Evolutionary conservation across 2,329 filamentous ascomycete species (phyloP).

Genomic region (Pyricularia pennisetigena): DNA sequence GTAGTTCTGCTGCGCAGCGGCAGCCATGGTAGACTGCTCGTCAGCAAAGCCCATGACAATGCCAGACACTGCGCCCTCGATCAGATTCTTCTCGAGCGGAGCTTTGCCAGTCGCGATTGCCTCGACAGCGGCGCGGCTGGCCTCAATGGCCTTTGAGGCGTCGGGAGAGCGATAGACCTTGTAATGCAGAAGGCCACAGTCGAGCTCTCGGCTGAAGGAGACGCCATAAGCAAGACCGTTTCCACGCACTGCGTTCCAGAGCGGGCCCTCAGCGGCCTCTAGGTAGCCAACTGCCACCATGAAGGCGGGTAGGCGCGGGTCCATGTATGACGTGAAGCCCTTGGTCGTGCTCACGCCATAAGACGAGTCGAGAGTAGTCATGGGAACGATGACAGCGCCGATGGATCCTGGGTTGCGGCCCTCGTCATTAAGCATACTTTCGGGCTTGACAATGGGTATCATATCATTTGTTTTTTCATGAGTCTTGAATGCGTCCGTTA

Average conservation of each 20-base stretch:
- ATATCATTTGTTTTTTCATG: slow-evolving; percentile 36
- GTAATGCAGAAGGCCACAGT: slow-evolving; percentile 74
- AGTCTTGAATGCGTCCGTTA: slow-evolving; percentile 40
- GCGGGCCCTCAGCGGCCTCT: slow-evolving; percentile 83
- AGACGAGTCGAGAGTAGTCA: slow-evolving; percentile 87
- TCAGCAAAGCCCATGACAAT: slow-evolving; percentile 83
- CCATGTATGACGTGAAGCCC: slow-evolving; percentile 65
- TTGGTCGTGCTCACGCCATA: slow-evolving; percentile 69
- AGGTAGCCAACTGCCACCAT: slow-evolving; percentile 87
- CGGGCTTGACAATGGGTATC: slow-evolving; percentile 59
- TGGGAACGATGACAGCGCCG: slow-evolving; percentile 71
- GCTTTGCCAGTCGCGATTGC: slow-evolving; percentile 63
- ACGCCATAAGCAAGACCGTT: slow-evolving; percentile 89
- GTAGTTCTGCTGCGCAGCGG: slow-evolving; percentile 76
- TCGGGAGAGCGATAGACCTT: slow-evolving; percentile 86
- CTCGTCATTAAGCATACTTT: slow-evolving; percentile 62
- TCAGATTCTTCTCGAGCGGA: slow-evolving; percentile 67
- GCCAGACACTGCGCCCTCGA: slow-evolving; percentile 83
- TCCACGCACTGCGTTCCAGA: slow-evolving; percentile 89
- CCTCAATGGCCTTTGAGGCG: slow-evolving; percentile 73
- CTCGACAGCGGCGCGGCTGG: slow-evolving; percentile 64
- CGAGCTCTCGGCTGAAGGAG: slow-evolving; percentile 66
- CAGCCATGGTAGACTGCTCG: slow-evolving; percentile 76
- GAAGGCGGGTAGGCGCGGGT: slow-evolving; percentile 71
- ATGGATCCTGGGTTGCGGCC: slow-evolving; percentile 67